phyloP scores from a whole-genome alignment of 192 early-diverging fungal genomes.

The Backusella psychrophila region DNA sequence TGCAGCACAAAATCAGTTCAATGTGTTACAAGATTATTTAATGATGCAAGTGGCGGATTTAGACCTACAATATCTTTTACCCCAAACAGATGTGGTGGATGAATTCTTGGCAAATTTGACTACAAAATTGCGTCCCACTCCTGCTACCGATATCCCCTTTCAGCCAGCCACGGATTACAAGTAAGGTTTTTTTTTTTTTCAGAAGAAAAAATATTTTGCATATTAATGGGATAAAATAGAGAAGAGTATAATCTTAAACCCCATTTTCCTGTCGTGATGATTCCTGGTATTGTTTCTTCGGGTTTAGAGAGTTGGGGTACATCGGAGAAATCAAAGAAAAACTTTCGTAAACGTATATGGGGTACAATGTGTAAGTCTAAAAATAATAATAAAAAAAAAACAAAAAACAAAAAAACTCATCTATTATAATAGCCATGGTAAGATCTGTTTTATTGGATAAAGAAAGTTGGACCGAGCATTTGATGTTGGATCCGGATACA shows the following conservation, averaged over 20 bases:
- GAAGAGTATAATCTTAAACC: conserved; percentile 38
- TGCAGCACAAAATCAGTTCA: conserved; percentile 35
- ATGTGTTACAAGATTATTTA: conserved; percentile 38
- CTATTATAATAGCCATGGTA: conserved; percentile 63
- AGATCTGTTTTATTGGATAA: conserved; percentile 83
- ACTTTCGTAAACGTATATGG: conserved; percentile 88
- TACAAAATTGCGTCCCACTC: conserved; percentile 42
- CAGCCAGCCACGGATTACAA: conserved; percentile 39
- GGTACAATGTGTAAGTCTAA: conserved; percentile 63
- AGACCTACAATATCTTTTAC: conserved; percentile 63
- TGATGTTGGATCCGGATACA: conserved; percentile 76
- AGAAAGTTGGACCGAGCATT: conserved; percentile 80
- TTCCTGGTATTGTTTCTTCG: conserved; percentile 90
- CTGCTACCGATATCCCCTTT: conserved; percentile 45
- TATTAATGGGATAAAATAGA: conserved; percentile 2
- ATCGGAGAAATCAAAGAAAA: conserved; percentile 71
- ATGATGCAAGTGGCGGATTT: conserved; percentile 54
- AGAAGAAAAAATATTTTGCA: background rate
- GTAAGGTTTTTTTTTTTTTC: background rate
- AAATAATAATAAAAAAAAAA: background rate
- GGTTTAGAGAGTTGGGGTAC: conserved; percentile 90
- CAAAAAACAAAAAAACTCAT: no score
- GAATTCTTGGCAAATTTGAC: conserved; percentile 69
- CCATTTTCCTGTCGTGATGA: conserved; percentile 68
- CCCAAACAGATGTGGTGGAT: conserved; percentile 62